Percentiles rank a stretch among this genome's conserved stretches.
Conservation (phyloP, 345 rosid species). For the Murraya koenigii region DNA sequence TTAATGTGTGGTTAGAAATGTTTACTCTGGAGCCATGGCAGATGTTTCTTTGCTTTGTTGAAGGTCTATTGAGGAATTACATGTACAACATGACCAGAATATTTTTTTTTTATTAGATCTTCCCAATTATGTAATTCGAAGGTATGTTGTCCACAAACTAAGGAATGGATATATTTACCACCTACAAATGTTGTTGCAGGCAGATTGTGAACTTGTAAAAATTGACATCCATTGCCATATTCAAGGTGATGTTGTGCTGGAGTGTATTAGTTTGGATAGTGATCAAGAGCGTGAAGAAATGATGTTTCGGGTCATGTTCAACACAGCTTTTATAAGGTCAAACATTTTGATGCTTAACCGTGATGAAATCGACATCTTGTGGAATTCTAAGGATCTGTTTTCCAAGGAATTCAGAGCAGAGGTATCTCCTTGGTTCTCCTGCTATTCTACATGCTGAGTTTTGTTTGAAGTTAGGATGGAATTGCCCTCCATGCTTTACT, state of each 20-base stretch:
- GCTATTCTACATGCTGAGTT: not conserved
- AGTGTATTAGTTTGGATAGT: constrained; percentile 58
- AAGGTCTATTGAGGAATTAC: not conserved
- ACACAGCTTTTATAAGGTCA: constrained; percentile 71
- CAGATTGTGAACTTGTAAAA: constrained; percentile 57
- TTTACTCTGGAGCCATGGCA: not conserved
- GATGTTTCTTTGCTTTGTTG: not conserved
- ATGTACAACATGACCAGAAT: not conserved
- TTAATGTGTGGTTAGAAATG: not conserved
- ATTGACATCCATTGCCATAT: constrained; percentile 68
- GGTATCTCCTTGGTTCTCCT: constrained; percentile 36
- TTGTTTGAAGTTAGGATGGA: constrained; percentile 6
- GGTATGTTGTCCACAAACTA: not conserved
- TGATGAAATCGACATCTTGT: constrained; percentile 63
- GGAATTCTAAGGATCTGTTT: constrained; percentile 61
- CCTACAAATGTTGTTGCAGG: constrained; percentile 53
- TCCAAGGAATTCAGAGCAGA: constrained; percentile 71
- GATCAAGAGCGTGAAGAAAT: constrained; percentile 61
- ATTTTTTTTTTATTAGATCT: not conserved
- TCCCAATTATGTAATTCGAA: not conserved
- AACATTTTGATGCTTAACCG: constrained; percentile 60
- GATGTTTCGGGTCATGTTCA: constrained; percentile 77
- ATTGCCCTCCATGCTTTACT: not conserved
- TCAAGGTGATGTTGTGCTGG: constrained; percentile 80
- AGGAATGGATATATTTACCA: constrained; percentile 13